Conservation (phyloP, 2,329 filamentous ascomycete species). For the Phialophora verrucosa region DNA sequence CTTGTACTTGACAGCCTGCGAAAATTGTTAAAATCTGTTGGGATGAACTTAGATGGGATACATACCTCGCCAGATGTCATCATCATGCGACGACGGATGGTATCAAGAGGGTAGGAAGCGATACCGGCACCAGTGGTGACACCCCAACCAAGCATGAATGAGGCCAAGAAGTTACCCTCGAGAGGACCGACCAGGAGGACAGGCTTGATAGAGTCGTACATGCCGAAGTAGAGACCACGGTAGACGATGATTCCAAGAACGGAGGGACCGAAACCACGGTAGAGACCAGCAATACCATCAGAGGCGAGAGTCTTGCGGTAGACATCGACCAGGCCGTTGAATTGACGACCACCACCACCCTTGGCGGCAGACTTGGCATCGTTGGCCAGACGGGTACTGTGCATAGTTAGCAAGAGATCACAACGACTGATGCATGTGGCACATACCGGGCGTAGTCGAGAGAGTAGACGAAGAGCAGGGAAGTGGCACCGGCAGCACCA, state of each 20-base stretch:
- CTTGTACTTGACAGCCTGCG: conserved; percentile 99
- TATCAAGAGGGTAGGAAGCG: conserved; percentile 99
- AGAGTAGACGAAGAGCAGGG: conserved; percentile 99
- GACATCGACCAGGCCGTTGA: conserved; percentile 99
- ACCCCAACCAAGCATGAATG: conserved; percentile 96
- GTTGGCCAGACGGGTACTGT: conserved; percentile 99
- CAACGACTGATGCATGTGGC: too few relatives aligned
- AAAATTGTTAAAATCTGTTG: conserved; percentile 14
- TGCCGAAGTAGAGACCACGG: conserved; percentile 99
- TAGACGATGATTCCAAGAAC: conserved; percentile 99
- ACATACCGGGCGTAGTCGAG: conserved; percentile 86
- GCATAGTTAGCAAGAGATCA: conserved; percentile 12
- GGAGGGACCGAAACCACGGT: conserved; percentile 99
- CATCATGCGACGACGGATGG: conserved; percentile 99
- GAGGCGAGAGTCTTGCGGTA: conserved; percentile 99
- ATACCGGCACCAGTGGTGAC: conserved; percentile 99
- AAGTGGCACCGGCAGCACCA: conserved; percentile 99
- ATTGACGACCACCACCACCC: conserved; percentile 93
- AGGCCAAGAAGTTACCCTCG: conserved; percentile 98
- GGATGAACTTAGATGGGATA: conserved; percentile 30
- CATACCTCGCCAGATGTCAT: conserved; percentile 84
- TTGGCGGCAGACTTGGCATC: conserved; percentile 98
- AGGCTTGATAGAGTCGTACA: conserved; percentile 99
- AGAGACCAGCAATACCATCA: conserved; percentile 99
- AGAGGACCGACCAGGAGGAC: conserved; percentile 89